A percentile compares a stretch with the other conserved stretches of the same genome.
Evolutionary conservation across 2,329 filamentous ascomycete species (phyloP).

Genomic region (Pseudogymnoascus sp.): DNA sequence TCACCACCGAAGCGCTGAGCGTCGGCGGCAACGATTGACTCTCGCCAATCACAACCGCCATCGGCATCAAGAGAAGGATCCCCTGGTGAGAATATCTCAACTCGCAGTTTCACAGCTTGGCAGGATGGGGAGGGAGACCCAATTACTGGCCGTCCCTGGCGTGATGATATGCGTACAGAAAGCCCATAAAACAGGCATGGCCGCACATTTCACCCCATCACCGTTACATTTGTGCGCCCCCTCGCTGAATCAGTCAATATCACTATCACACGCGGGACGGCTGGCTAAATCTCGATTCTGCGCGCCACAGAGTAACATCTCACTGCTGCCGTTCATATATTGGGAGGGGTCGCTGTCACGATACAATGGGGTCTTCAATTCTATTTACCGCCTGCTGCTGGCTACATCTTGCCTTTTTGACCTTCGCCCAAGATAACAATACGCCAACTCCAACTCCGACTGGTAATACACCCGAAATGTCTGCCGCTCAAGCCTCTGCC

Average conservation of each 20-base stretch:
- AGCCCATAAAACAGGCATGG: background rate
- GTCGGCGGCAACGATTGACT: background rate
- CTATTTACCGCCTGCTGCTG: conserved; percentile 9
- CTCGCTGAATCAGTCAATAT: background rate
- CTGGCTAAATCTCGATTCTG: conserved; percentile 4
- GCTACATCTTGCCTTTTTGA: conserved; percentile 7
- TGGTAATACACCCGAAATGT: conserved; percentile 6
- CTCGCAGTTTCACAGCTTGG: conserved; percentile 8
- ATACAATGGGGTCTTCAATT: conserved; percentile 7
- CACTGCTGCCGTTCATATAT: background rate
- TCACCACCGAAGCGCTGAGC: background rate
- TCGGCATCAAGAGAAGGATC: background rate
- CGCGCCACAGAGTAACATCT: background rate
- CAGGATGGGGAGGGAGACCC: background rate
- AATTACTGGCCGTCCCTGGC: background rate
- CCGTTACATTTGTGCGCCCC: conserved; percentile 5
- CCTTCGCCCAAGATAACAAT: background rate
- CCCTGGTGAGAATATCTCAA: background rate
- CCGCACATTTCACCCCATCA: background rate
- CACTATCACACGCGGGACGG: background rate
- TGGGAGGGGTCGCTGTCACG: background rate
- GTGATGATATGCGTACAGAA: background rate
- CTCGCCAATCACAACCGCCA: conserved; percentile 4
- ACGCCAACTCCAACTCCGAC: background rate
- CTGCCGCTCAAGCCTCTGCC: conserved; percentile 17